These are phyloP conservation scores for Cichorium intybus DNA, from an alignment of 140 eudicot genomes.

Conservation along the genomic window DNA sequence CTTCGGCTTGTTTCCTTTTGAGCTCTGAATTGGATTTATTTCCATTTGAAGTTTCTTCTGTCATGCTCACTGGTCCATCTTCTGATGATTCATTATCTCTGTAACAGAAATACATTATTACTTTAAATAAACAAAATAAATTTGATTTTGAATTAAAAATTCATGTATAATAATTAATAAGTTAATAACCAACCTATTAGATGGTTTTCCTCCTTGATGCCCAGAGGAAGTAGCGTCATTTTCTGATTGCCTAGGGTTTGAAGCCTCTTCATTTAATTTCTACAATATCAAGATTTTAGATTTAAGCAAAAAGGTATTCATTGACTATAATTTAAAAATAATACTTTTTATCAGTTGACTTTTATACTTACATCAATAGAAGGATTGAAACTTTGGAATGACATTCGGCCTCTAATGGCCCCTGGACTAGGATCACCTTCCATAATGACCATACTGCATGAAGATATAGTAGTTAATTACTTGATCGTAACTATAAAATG, in stretches of 20 bases:
- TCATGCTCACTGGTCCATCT: constrained; percentile 27
- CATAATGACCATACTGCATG: constrained; percentile 75
- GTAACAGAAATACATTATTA: constrained; percentile 7
- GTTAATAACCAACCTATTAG: constrained; percentile 45
- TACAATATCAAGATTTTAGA: constrained; percentile 27
- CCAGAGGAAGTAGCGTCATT: constrained; percentile 42
- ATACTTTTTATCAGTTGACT: constrained; percentile 7
- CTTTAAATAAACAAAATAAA: neutral
- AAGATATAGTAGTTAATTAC: neutral
- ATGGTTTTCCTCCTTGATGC: constrained; percentile 34
- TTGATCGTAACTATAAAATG: too few relatives aligned
- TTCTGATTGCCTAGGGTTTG: constrained; percentile 40
- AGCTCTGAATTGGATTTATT: constrained; percentile 43
- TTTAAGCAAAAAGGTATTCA: constrained; percentile 16
- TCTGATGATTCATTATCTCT: constrained; percentile 37
- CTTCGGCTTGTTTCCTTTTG: constrained; percentile 63
- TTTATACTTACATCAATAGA: constrained; percentile 79
- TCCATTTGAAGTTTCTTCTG: constrained; percentile 19
- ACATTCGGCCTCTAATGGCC: constrained; percentile 82
- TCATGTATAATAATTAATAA: neutral
- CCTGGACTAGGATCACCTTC: constrained; percentile 97
- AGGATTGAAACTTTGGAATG: constrained; percentile 84
- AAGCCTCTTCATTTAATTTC: constrained; percentile 64
- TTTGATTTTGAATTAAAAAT: neutral
- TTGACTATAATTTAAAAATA: neutral